Base-by-base conservation (phyloP, 2,329 filamentous ascomycete genomes). In the Colletotrichum sp. region DNA sequence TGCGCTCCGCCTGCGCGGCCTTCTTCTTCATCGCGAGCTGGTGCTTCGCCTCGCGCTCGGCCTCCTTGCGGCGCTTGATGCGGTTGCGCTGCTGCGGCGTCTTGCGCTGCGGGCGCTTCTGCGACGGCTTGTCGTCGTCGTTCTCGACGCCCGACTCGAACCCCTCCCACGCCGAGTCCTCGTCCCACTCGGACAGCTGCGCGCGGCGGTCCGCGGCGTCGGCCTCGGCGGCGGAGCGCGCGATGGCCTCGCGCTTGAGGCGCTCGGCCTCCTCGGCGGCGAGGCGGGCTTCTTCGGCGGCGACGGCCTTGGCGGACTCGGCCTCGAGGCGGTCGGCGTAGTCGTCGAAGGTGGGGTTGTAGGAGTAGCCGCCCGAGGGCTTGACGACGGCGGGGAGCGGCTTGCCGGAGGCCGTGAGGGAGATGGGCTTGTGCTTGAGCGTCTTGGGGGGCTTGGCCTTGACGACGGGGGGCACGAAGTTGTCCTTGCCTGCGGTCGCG, bases 91-190 rank as follows among this genome's bases (percentile, higher is more conserved):
- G 95, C 1, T 92, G 89, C 67, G 93, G 94, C 3, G 95, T 98
- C 88, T 99, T 99, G 81, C 96, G 90, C 85, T 95, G 91, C 4
- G 95, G 94, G 76, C 93, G 90, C 87, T 98, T 98, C 34, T 55
- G 29, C 55, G 78, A 78, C 12, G 79, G 81, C 90, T 87, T 77
- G 25, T 77, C 81, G 36, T 95, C 93, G 79, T 95, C 81, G 34
- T 95, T 93, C 79, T 95, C 93, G 12, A 90, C 91, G 72, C 95
- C 96, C 82, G 95, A 98, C 86, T 98, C 93, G 79, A 95, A 92
- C 0, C 95, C 95, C 84, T 96, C 96, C 95, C 96, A 98, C 16
- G 95, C 96, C 63, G 95, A 97, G 82, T 98, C 96, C 80, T 96
- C 95, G 76, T 98, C 95, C 88, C 92, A 96, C 83, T 92, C 92